phyloP scores from a whole-genome alignment of 306 rosid genomes.

The Cajanus cajan region DNA sequence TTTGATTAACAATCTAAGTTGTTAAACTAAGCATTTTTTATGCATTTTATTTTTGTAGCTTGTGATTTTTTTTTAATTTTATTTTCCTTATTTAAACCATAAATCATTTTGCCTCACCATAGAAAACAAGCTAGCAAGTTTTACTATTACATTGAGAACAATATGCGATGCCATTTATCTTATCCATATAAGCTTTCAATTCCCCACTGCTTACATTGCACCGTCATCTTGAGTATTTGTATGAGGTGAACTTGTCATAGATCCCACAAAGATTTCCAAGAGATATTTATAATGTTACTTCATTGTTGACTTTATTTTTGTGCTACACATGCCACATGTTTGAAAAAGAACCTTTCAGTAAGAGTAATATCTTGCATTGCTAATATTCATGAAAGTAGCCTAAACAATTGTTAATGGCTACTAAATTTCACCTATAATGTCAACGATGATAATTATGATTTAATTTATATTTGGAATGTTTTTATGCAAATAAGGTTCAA shows the following conservation, averaged over 20 bases:
- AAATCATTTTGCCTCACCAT: too few relatives aligned
- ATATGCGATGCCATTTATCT: conserved; percentile 61
- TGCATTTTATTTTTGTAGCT: too few relatives aligned
- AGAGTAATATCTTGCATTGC: not conserved
- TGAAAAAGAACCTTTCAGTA: conserved; percentile 15
- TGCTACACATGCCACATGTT: conserved; percentile 92
- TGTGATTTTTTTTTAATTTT: too few relatives aligned
- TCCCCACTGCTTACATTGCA: conserved; percentile 85
- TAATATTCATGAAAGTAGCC: not conserved
- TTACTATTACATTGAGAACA: conserved; percentile 49
- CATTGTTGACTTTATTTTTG: conserved; percentile 63
- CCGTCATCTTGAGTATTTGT: conserved; percentile 94
- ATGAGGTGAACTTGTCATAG: conserved; percentile 94
- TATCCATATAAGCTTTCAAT: conserved; percentile 67
- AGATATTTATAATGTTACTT: conserved; percentile 73
- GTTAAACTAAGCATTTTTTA: too few relatives aligned
- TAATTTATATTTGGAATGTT: not conserved
- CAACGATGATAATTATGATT: not conserved
- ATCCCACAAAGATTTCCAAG: conserved; percentile 68
- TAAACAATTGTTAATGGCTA: not conserved
- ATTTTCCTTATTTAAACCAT: too few relatives aligned
- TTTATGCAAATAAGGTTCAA: not conserved
- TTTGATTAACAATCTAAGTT: too few relatives aligned
- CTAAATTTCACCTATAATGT: not conserved
- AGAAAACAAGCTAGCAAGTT: conserved; percentile 53